These are phyloP conservation scores for Cymbidium sinense DNA, from an alignment of 106 monocot genomes.

Conservation along the genomic window DNA sequence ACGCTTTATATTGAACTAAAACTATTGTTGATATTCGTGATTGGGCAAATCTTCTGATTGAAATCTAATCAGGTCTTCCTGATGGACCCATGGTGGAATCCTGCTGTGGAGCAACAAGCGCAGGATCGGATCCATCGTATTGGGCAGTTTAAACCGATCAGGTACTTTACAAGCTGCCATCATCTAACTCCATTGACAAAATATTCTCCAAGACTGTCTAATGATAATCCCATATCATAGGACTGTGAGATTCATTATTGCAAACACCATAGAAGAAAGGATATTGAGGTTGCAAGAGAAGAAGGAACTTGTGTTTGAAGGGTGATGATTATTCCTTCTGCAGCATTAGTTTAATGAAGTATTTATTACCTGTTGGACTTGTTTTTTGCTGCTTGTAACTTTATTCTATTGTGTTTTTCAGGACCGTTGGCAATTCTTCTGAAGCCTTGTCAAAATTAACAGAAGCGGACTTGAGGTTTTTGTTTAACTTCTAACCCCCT, in stretches of 20 bases:
- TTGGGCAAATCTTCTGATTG: background rate
- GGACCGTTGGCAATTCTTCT: slow-evolving; percentile 64
- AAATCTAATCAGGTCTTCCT: slow-evolving; percentile 56
- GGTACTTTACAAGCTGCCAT: slow-evolving; percentile 15
- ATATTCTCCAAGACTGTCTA: background rate
- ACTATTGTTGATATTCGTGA: background rate
- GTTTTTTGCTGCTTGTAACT: background rate
- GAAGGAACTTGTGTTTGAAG: slow-evolving; percentile 78
- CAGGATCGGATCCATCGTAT: slow-evolving; percentile 91
- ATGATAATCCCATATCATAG: slow-evolving; percentile 19
- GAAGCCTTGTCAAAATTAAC: slow-evolving; percentile 76
- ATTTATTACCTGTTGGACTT: background rate
- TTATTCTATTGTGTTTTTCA: slow-evolving; percentile 12
- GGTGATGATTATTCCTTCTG: slow-evolving; percentile 29
- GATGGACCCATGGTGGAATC: slow-evolving; percentile 99
- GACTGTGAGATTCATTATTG: slow-evolving; percentile 69
- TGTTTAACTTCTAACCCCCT: slow-evolving; percentile 27
- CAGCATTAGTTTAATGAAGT: background rate
- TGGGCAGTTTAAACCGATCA: slow-evolving; percentile 91
- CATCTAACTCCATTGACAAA: background rate
- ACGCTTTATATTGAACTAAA: background rate
- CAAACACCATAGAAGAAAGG: slow-evolving; percentile 78
- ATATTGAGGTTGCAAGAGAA: slow-evolving; percentile 80
- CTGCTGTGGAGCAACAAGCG: slow-evolving; percentile 84
- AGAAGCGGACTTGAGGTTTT: slow-evolving; percentile 64